A percentile compares a stretch with the other conserved stretches of the same genome.
Evolutionary conservation across 73 alveolate genomes (phyloP).

Genomic region (Effrenium voratum): DNA sequence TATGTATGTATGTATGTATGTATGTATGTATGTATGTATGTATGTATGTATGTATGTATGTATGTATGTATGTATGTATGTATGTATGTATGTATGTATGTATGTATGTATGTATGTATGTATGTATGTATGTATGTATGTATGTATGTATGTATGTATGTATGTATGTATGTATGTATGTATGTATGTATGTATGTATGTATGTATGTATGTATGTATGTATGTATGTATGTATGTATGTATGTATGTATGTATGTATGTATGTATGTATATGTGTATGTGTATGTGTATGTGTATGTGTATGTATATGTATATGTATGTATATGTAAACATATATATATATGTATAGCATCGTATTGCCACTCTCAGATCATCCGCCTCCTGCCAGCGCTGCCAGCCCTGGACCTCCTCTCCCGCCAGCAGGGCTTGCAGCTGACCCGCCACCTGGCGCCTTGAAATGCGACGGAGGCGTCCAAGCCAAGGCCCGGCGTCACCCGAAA

Average conservation of each 20-base stretch:
- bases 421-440: slow-evolving; percentile 5
- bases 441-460: slow-evolving; percentile 28
- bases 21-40: too few relatives aligned
- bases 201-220: neutral
- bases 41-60: neutral
- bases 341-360: neutral
- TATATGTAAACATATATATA: neutral
- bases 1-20: too few relatives aligned
- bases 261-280: neutral
- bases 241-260: neutral
- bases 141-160: neutral
- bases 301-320: neutral
- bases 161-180: neutral
- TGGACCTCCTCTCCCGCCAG: slow-evolving; percentile 5
- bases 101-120: neutral
- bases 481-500: too few relatives aligned
- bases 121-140: neutral
- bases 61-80: neutral
- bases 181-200: neutral
- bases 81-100: neutral
- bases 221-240: too few relatives aligned
- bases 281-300: too few relatives aligned
- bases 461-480: too few relatives aligned
- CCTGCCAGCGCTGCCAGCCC: slow-evolving; percentile 58
- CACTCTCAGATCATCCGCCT: neutral